Conservation (phyloP, 306 rosid genomes). For the Hippophae gyantsensis region DNA sequence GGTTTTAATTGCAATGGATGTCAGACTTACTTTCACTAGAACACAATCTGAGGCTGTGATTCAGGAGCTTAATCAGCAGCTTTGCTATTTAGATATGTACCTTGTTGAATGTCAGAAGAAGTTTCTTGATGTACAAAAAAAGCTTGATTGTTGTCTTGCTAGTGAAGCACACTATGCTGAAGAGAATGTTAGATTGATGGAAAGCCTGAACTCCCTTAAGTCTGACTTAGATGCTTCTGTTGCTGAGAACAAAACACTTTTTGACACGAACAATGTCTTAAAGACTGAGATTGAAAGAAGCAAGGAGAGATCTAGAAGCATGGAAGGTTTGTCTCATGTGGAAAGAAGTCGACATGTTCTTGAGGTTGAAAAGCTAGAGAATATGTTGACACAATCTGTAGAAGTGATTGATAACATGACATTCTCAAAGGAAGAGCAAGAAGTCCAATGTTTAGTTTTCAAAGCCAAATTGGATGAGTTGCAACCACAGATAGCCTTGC, state of each 20-base stretch:
- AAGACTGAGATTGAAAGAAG: conserved; percentile 39
- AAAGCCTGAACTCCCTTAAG: conserved; percentile 41
- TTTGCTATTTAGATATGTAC: conserved; percentile 36
- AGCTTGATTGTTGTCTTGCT: conserved; percentile 36
- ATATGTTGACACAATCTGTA: conserved; percentile 32
- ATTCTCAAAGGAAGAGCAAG: too few species aligned
- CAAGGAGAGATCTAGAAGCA: conserved; percentile 30
- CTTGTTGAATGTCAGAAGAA: conserved; percentile 36
- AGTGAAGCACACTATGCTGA: conserved; percentile 44
- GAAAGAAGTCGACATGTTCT: conserved; percentile 28
- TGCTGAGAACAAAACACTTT: conserved; percentile 39
- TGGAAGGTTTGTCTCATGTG: conserved; percentile 21
- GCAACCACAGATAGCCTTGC: too few species aligned
- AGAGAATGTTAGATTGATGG: conserved; percentile 52
- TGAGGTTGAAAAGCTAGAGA: conserved; percentile 57
- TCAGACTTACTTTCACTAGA: conserved; percentile 38
- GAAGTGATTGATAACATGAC: too few species aligned
- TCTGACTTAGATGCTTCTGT: conserved; percentile 49
- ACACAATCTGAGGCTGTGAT: conserved; percentile 51
- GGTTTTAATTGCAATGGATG: conserved; percentile 49
- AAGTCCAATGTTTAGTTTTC: too few species aligned
- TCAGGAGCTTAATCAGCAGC: conserved; percentile 41
- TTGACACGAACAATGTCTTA: conserved; percentile 37
- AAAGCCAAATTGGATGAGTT: too few species aligned
- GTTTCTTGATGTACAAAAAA: conserved; percentile 45